phyloP scores from a whole-genome alignment of 164 flowering plant genomes.

The Houttuynia cordata region DNA sequence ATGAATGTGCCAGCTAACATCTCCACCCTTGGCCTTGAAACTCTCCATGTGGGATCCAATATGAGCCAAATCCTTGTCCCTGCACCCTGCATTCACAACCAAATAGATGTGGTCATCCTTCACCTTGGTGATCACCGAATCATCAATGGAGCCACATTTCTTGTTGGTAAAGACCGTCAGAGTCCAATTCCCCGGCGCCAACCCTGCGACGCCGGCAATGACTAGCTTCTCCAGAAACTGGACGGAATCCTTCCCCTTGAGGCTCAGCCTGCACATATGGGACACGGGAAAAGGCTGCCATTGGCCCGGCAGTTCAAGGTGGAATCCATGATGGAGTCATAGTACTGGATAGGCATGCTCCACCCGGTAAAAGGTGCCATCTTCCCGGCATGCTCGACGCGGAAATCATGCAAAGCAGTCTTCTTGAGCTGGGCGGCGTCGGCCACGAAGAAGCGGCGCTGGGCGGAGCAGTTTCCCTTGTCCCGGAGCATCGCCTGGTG shows the following conservation, averaged over 20 bases:
- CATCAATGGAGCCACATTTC: conserved; percentile 97
- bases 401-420: conserved; percentile 87
- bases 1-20: conserved; percentile 92
- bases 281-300: conserved; percentile 87
- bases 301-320: conserved; percentile 79
- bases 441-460: conserved; percentile 48
- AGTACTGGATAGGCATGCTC: conserved; percentile 99
- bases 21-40: conserved; percentile 91
- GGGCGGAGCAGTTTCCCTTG: no score
- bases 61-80: conserved; percentile 96
- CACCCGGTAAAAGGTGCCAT: conserved; percentile 99
- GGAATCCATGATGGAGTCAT: conserved; percentile 97
- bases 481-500: no score
- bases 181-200: conserved; percentile 71
- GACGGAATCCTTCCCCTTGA: conserved; percentile 82
- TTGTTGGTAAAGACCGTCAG: conserved; percentile 93
- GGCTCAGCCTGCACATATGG: conserved; percentile 98
- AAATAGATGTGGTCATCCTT: conserved; percentile 81
- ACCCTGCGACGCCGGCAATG: conserved; percentile 85
- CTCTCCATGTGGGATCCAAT: conserved; percentile 91
- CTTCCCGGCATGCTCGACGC: conserved; percentile 82
- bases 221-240: conserved; percentile 93
- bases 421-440: conserved; percentile 82
- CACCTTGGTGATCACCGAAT: conserved; percentile 93
- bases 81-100: conserved; percentile 97